Base-by-base conservation (phyloP, 768 basidiomycete genomes). In the Agrocybe pediades region DNA sequence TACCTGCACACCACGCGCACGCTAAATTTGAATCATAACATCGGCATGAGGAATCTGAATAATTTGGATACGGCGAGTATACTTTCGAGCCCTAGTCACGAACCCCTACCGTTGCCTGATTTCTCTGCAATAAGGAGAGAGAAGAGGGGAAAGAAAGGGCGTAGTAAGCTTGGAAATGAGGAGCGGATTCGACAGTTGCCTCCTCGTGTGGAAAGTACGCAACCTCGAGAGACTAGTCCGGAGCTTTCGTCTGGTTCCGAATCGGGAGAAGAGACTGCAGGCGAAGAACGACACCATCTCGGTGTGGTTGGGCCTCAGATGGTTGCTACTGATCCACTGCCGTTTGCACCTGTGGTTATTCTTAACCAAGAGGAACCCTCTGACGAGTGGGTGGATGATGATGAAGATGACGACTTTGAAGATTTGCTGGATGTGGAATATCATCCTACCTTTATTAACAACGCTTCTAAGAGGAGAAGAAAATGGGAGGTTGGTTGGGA, bases 401-500 rank as follows among this genome's bases (percentile, higher is more conserved):
- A 91, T 19, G 82, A 82, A 5, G 85, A 86, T 21, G 80, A 76
- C 3, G 87, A 88, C 55, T 83, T 80, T 20, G 84, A 87, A 20
- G 90, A 91, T 62, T 59, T 92, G 53, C 65, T 91, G 48, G 85
- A 90, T 41, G 71, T 92, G 49, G 88, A 92, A 59, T 91, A 82
- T 62, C 90, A 92, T 65, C 88, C 88, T 8, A 73, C 76, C 49
- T 92, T 80, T 63, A 75, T 92, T 45, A 78, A 74, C 51, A 85
- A 84, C 63, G 67, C 80, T 48, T 85, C 86, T 61, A 89, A 87
- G 67, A 71, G 90, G 45, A 78, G 86, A 44, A 71, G 87, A 50
- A 76, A 83, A 52, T 92, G 88, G 86, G 88, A 90, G 55, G 74
- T 81, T 30, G 82, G 84, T 3, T 91, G 90, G 89, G 88, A 91